Evolutionary conservation across 768 basidiomycete species (phyloP), one percentile per base, ranked within the genome.

Genomic region (Podaxis mareebaensis): DNA sequence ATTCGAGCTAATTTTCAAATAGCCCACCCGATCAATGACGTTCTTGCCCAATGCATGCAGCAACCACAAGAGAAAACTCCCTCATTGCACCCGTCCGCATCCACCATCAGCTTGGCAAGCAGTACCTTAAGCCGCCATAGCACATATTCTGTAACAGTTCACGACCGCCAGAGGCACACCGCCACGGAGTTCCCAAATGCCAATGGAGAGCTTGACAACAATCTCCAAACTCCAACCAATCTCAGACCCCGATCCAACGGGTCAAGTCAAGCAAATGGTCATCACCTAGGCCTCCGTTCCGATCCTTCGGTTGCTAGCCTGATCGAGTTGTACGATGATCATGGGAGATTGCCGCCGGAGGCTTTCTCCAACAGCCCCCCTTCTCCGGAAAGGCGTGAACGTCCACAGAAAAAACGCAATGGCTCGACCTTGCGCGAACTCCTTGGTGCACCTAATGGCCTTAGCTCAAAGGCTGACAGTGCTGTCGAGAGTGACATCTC

Each of bases 301-400:
- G 91, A 93, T 65, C 91, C 91, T 3, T 93, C 92, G 22, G 89
- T 93, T 30, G 88, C 81, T 13, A 92, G 88, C 67, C 76, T 93
- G 24, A 75, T 93, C 39, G 81, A 85, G 60, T 77, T 91, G 65
- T 93, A 92, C 67, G 91, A 92, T 67, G 85, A 90, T 3, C 78
- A 89, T 60, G 91, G 91, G 17, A 81, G 82, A 57, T 77, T 93
- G 28, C 79, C 85, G 15, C 77, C 80, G 3, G 73, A 81, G 40
- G 84, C 83, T 7, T 93, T 93, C 71, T 87, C 88, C 0, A 91
- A 91, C 67, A 76, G 75, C 75, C 85, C 52, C 73, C 83, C 64
- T 69, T 82, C 68, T 42, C 71, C 72, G 8, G 62, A 69, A 17
- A 72, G 51, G 40, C 69, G 68, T 42, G 66, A 67, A n/a, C 72